These are phyloP conservation scores for Tricholoma matsutake DNA, from an alignment of 768 basidiomycete genomes.

Conservation along the genomic window DNA sequence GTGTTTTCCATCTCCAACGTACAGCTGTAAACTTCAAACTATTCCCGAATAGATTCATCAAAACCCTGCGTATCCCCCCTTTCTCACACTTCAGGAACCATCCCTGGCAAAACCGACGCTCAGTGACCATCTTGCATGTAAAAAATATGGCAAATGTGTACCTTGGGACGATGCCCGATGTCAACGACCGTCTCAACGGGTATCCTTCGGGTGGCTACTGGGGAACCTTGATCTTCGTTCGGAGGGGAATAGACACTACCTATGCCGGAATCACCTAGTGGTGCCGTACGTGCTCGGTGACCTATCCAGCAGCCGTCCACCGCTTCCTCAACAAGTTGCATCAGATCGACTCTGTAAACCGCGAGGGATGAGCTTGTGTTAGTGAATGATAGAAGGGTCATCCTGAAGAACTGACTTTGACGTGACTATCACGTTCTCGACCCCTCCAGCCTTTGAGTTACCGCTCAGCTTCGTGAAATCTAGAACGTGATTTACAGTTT, in stretches of 20 bases:
- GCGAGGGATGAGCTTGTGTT: constrained; percentile 2
- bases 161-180: constrained; percentile 69
- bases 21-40: constrained; percentile 90
- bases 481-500: constrained; percentile 95
- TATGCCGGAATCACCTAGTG: constrained; percentile 70
- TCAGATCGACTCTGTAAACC: constrained; percentile 57
- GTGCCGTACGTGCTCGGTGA: constrained; percentile 73
- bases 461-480: constrained; percentile 96
- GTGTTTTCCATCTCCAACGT: constrained; percentile 19
- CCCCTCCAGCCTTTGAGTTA: constrained; percentile 72
- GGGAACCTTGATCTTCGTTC: constrained; percentile 45
- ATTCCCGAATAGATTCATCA: constrained; percentile 96
- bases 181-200: constrained; percentile 89
- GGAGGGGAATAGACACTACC: constrained; percentile 93
- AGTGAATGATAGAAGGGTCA: neutral
- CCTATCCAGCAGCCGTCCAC: constrained; percentile 96
- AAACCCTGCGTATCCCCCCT: constrained; percentile 84
- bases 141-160: constrained; percentile 23
- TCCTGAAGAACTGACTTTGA: constrained; percentile 46
- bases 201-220: constrained; percentile 34
- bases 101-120: constrained; percentile 43
- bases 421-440: constrained; percentile 70
- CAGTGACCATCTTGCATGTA: constrained; percentile 3
- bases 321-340: constrained; percentile 83
- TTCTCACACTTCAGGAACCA: constrained; percentile 89